phyloP scores from a whole-genome alignment of 441 rosid species.

The Eutrema salsugineum region DNA sequence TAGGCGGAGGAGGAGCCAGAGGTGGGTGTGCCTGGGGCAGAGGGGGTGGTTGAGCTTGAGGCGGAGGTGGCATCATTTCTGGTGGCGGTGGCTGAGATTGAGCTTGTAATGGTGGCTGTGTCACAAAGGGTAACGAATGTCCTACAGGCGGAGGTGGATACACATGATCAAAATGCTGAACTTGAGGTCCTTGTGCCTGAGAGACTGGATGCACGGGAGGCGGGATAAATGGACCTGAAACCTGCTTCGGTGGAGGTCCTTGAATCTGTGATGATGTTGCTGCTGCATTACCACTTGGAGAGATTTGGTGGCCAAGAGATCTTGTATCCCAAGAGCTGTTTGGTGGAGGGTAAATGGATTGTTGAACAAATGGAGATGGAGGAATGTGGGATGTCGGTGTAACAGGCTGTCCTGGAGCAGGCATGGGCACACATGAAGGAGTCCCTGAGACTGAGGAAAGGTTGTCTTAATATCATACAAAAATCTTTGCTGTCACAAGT shows the following conservation, averaged over 20 bases:
- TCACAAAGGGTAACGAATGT: slow-evolving; percentile 44
- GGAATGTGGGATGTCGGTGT: slow-evolving; percentile 69
- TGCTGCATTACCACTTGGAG: slow-evolving; percentile 53
- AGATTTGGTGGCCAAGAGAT: slow-evolving; percentile 51
- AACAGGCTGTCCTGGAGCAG: slow-evolving; percentile 55
- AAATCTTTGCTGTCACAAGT: not conserved
- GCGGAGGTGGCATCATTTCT: slow-evolving; percentile 41
- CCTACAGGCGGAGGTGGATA: slow-evolving; percentile 50
- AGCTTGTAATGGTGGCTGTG: slow-evolving; percentile 48
- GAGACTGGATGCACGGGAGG: slow-evolving; percentile 80
- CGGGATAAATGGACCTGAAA: slow-evolving; percentile 67
- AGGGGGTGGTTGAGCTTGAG: slow-evolving; percentile 56
- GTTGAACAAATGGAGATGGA: slow-evolving; percentile 68
- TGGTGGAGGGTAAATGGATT: slow-evolving; percentile 63
- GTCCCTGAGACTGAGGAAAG: slow-evolving; percentile 49
- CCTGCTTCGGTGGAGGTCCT: slow-evolving; percentile 25
- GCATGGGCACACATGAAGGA: slow-evolving; percentile 50
- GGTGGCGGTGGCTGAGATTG: slow-evolving; percentile 48
- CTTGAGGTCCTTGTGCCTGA: slow-evolving; percentile 63
- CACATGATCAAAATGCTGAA: slow-evolving; percentile 61
- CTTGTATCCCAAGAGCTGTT: slow-evolving; percentile 79
- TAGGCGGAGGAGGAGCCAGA: slow-evolving; percentile 78
- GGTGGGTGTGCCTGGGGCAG: slow-evolving; percentile 75
- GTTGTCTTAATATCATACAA: slow-evolving; percentile 43
- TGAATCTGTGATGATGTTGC: slow-evolving; percentile 37